Conservation (phyloP, 345 rosid genomes). For the Trapa incisa region DNA sequence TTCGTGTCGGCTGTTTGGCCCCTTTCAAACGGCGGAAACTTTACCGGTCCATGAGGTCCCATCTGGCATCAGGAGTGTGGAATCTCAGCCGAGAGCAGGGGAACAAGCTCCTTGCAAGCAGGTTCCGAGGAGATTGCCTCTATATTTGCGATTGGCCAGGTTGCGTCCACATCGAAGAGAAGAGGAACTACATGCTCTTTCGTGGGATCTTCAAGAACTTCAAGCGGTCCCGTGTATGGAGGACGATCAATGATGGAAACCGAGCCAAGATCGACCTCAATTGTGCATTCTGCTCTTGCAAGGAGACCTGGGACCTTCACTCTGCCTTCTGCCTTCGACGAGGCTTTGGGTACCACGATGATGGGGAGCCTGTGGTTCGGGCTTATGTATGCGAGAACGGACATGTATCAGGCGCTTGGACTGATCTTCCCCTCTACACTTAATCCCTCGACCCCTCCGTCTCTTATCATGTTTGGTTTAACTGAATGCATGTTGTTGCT, state of each 20-base stretch:
- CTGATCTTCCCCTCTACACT: slow-evolving; percentile 55
- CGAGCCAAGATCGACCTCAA: slow-evolving; percentile 46
- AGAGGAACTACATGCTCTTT: slow-evolving; percentile 81
- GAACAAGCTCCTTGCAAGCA: slow-evolving; percentile 71
- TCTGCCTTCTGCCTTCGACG: slow-evolving; percentile 84
- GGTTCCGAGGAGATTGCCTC: slow-evolving; percentile 73
- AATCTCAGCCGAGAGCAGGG: slow-evolving; percentile 82
- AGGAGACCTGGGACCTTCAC: slow-evolving; percentile 80
- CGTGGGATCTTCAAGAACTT: slow-evolving; percentile 85
- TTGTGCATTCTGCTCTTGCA: slow-evolving; percentile 69
- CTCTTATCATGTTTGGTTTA: background rate
- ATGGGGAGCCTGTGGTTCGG: slow-evolving; percentile 88
- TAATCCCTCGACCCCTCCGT: slow-evolving; percentile 10
- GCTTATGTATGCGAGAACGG: slow-evolving; percentile 97
- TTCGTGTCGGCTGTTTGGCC: slow-evolving; percentile 17
- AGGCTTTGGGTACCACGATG: slow-evolving; percentile 69
- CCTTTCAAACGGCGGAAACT: slow-evolving; percentile 35
- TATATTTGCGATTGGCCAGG: slow-evolving; percentile 97
- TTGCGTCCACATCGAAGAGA: slow-evolving; percentile 65
- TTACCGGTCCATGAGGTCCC: slow-evolving; percentile 40
- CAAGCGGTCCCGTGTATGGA: slow-evolving; percentile 73
- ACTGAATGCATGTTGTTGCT: background rate
- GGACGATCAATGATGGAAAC: slow-evolving; percentile 64
- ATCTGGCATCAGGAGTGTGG: slow-evolving; percentile 64
- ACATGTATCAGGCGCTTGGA: slow-evolving; percentile 97